Conservation (phyloP, 2,329 filamentous ascomycete genomes). For the Talaromyces sp. region DNA sequence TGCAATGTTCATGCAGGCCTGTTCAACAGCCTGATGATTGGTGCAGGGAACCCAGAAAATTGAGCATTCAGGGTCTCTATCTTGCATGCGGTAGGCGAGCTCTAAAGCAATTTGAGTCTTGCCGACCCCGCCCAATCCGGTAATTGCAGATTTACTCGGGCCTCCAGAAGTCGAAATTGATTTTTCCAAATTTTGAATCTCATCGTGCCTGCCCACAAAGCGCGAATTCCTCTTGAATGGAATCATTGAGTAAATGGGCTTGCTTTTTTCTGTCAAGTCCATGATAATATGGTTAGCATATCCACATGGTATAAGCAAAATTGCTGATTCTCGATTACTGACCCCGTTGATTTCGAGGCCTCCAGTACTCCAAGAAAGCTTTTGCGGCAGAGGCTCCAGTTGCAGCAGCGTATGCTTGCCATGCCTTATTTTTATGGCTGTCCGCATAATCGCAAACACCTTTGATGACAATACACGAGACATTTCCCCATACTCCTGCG, state of each 20-base stretch:
- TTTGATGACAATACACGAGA: neutral
- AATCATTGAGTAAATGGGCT: conserved; percentile 16
- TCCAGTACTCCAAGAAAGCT: neutral
- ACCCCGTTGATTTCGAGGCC: neutral
- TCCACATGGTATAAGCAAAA: neutral
- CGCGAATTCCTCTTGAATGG: conserved; percentile 19
- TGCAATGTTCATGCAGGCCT: conserved; percentile 7
- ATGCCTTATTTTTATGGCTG: conserved; percentile 3
- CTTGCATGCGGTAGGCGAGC: conserved; percentile 16
- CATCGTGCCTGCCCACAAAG: conserved; percentile 20
- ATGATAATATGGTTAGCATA: neutral
- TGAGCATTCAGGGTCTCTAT: conserved; percentile 11
- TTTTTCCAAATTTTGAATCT: conserved; percentile 13
- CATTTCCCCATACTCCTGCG: conserved; percentile 24
- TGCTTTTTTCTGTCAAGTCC: neutral
- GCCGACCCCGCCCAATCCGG: conserved; percentile 23
- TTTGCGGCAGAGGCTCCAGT: neutral
- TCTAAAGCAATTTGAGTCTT: conserved; percentile 22
- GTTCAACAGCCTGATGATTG: conserved; percentile 1
- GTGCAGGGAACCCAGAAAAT: conserved; percentile 16
- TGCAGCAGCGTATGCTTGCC: neutral
- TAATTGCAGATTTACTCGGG: conserved; percentile 13
- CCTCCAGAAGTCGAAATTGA: neutral
- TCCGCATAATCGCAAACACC: conserved; percentile 7
- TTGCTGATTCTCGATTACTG: neutral